A percentile compares a stretch with the other conserved stretches of the same genome.
phyloP scores from a whole-genome alignment of 495 filamentous ascomycete genomes.

The Aspergillus campestris region DNA sequence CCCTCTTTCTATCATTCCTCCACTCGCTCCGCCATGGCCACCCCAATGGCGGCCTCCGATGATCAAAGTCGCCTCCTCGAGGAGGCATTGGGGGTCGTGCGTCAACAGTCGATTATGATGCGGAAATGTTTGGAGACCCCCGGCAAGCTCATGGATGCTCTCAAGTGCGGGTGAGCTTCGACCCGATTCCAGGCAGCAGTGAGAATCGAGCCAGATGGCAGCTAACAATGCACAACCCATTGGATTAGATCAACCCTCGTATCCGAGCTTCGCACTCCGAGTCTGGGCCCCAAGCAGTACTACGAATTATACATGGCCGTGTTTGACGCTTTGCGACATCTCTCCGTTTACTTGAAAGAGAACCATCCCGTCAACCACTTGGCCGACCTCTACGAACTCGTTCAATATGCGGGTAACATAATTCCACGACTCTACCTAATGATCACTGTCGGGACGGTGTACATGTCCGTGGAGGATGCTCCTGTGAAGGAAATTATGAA shows the following conservation, averaged over 20 bases:
- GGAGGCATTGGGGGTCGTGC: conserved; percentile 91
- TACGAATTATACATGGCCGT: conserved; percentile 99
- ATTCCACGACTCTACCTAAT: conserved; percentile 94
- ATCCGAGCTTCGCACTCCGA: conserved; percentile 92
- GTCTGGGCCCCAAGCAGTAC: conserved; percentile 94
- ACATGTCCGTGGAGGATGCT: conserved; percentile 97
- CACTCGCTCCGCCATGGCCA: conserved; percentile 40
- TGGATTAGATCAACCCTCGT: conserved; percentile 80
- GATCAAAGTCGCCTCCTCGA: conserved; percentile 92
- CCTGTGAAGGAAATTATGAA: conserved; percentile 99
- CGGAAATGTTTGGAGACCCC: conserved; percentile 95
- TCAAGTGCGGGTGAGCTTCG: conserved; percentile 88
- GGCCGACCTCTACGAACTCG: conserved; percentile 95
- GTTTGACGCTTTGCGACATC: conserved; percentile 94
- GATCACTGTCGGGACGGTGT: conserved; percentile 97
- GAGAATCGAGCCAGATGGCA: conserved; percentile 13
- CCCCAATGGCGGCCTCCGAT: conserved; percentile 62
- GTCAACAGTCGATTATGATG: conserved; percentile 93
- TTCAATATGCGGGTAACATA: conserved; percentile 98
- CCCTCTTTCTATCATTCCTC: conserved; percentile 6
- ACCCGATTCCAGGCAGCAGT: conserved; percentile 25
- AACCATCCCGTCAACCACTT: conserved; percentile 97
- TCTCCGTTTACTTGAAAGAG: conserved; percentile 91
- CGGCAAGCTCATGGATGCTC: conserved; percentile 98
- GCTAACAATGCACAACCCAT: conserved; percentile 12